Percentiles rank a stretch among this genome's conserved stretches.
phyloP scores from a whole-genome alignment of 352 stramenopile species.

The Phytopythium aichiense region DNA sequence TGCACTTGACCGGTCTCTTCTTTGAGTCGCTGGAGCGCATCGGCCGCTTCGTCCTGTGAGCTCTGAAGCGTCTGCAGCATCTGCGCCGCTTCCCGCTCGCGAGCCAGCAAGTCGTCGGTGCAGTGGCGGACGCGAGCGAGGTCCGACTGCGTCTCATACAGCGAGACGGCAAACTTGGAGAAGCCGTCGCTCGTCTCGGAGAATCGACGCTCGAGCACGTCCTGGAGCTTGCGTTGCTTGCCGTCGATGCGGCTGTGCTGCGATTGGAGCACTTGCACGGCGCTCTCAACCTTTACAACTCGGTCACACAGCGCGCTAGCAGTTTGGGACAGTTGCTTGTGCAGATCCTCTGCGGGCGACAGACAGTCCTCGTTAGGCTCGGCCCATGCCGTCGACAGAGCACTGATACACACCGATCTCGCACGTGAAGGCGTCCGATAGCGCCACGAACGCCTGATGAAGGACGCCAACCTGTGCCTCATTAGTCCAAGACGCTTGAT shows the following conservation, averaged over 20 bases:
- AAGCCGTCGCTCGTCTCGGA: slow-evolving; percentile 39
- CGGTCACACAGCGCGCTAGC: slow-evolving; percentile 24
- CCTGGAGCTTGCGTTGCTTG: slow-evolving; percentile 34
- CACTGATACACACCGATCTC: slow-evolving; percentile 28
- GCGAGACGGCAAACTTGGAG: slow-evolving; percentile 37
- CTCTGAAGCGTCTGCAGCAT: slow-evolving; percentile 35
- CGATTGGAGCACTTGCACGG: slow-evolving; percentile 25
- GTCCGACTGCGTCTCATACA: slow-evolving; percentile 50
- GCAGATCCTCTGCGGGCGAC: slow-evolving; percentile 22
- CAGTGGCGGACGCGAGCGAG: slow-evolving; percentile 34
- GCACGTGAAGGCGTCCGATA: slow-evolving; percentile 54
- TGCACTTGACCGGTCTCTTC: slow-evolving; percentile 35
- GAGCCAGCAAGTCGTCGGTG: slow-evolving; percentile 37
- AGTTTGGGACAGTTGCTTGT: slow-evolving; percentile 19
- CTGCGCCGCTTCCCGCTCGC: slow-evolving; percentile 39
- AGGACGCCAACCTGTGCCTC: slow-evolving; percentile 33
- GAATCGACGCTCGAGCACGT: slow-evolving; percentile 34
- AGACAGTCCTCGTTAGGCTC: not conserved
- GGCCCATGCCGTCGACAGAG: not conserved
- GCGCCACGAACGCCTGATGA: slow-evolving; percentile 48
- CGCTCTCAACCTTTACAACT: slow-evolving; percentile 29
- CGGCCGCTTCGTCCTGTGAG: slow-evolving; percentile 41
- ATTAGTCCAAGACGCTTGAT: not conserved
- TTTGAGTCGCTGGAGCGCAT: slow-evolving; percentile 35
- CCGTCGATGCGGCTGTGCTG: slow-evolving; percentile 31